Evolutionary conservation across 805 yeast species (phyloP).

Genomic region (Yamadazyma akitaensis): DNA sequence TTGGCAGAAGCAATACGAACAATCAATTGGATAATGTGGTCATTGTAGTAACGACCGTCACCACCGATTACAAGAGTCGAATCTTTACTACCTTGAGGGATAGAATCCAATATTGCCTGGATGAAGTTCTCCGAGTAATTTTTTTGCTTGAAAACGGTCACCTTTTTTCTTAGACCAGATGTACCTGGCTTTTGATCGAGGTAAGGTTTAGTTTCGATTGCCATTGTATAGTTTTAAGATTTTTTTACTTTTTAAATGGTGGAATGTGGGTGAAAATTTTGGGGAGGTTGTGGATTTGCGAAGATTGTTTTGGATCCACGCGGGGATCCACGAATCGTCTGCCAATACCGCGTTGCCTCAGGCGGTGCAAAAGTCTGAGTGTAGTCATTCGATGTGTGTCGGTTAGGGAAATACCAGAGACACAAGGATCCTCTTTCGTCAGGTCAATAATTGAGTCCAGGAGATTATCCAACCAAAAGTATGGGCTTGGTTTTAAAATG

Average conservation of each 20-base stretch:
- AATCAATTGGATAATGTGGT: constrained; percentile 74
- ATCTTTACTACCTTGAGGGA: constrained; percentile 81
- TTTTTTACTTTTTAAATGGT: neutral
- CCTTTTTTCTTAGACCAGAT: constrained; percentile 92
- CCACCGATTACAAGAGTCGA: constrained; percentile 91
- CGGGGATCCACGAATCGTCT: too few species aligned
- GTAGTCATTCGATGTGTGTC: too few species aligned
- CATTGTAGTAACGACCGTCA: constrained; percentile 92
- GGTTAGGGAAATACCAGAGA: too few species aligned
- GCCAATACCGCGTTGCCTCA: too few species aligned
- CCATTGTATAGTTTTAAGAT: constrained; percentile 1
- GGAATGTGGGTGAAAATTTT: neutral
- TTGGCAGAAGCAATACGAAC: constrained; percentile 86
- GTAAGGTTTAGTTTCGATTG: constrained; percentile 59
- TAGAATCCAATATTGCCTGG: constrained; percentile 79
- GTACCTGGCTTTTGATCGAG: constrained; percentile 97
- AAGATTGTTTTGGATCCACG: neutral
- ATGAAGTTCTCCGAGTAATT: constrained; percentile 92
- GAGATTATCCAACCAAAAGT: too few species aligned
- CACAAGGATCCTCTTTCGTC: too few species aligned
- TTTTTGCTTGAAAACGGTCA: constrained; percentile 71
- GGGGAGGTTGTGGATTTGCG: neutral
- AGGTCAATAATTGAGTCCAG: too few species aligned
- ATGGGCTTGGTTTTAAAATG: too few species aligned
- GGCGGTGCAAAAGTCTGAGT: too few species aligned